phyloP scores from a whole-genome alignment of 164 flowering plant genomes.

The Cinnamomum micranthum region DNA sequence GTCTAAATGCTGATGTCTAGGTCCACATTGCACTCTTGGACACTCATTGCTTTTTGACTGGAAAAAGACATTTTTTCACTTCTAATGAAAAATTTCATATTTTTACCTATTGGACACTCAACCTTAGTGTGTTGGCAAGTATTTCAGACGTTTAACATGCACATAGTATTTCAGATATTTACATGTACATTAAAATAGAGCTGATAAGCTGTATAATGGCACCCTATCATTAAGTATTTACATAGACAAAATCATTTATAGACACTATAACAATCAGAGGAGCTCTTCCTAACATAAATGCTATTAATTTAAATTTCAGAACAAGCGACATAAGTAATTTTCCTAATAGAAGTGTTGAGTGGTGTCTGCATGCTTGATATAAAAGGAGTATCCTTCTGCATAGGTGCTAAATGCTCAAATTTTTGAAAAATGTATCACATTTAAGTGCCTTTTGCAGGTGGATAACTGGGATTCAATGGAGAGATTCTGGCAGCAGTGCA shows the following conservation, averaged over 20 bases:
- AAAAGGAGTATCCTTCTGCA: not conserved
- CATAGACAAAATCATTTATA: no score
- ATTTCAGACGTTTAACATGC: no score
- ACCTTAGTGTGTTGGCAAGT: no score
- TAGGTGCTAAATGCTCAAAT: not conserved
- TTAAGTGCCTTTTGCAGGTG: conserved; percentile 26
- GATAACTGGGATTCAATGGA: conserved; percentile 99
- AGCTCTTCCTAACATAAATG: not conserved
- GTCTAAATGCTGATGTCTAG: not conserved
- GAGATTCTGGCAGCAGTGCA: conserved; percentile 98
- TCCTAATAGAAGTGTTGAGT: not conserved
- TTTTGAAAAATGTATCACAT: not conserved
- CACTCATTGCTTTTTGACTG: not conserved
- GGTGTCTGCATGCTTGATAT: not conserved
- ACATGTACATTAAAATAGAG: no score
- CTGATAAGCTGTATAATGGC: no score
- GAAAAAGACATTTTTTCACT: not conserved
- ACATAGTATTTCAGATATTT: no score
- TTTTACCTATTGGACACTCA: no score
- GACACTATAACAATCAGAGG: not conserved
- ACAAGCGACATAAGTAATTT: not conserved
- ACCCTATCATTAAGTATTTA: no score
- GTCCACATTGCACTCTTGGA: not conserved
- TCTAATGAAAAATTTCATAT: not conserved
- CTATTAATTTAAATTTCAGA: no score